Evolutionary conservation across 2,329 filamentous ascomycete species (phyloP).

Genomic region (Exophiala spinifera): DNA sequence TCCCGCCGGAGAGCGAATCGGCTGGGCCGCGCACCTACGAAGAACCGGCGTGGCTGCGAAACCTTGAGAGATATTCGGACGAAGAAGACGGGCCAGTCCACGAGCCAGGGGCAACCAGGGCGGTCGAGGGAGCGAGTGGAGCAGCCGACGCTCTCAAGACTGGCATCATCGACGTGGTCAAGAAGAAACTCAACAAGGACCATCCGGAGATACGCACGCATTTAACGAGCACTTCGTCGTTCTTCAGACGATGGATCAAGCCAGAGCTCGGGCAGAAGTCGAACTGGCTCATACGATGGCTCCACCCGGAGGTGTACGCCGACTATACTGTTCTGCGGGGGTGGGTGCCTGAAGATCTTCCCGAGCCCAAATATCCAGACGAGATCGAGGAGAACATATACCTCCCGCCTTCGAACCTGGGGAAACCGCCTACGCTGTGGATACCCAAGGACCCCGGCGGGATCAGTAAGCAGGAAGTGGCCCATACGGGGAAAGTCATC

Average conservation of each 20-base stretch:
- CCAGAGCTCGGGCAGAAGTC: constrained; percentile 16
- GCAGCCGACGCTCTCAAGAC: constrained; percentile 13
- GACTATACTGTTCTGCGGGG: constrained; percentile 20
- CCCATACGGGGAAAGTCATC: constrained; percentile 48
- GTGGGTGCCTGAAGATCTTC: constrained; percentile 22
- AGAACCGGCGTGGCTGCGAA: constrained; percentile 22
- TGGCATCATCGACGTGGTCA: constrained; percentile 10
- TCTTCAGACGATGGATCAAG: constrained; percentile 21
- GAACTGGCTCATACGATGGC: constrained; percentile 40
- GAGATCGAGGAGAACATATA: constrained; percentile 65
- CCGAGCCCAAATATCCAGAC: constrained; percentile 57
- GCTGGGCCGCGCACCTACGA: too few relatives aligned
- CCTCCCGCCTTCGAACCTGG: constrained; percentile 66
- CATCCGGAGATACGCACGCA: constrained; percentile 10
- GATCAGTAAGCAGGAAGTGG: constrained; percentile 72
- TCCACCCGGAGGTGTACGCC: constrained; percentile 23
- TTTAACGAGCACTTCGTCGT: constrained; percentile 2
- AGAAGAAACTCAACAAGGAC: constrained; percentile 17
- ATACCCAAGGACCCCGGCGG: constrained; percentile 73
- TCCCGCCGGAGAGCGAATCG: not conserved
- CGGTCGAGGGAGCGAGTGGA: constrained; percentile 14
- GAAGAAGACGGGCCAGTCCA: constrained; percentile 32
- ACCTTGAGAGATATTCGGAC: constrained; percentile 39
- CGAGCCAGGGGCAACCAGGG: not conserved
- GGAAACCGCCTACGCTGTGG: constrained; percentile 67